Evolutionary conservation across 2,329 filamentous ascomycete genomes (phyloP).

Genomic region (Cryphonectria japonica): DNA sequence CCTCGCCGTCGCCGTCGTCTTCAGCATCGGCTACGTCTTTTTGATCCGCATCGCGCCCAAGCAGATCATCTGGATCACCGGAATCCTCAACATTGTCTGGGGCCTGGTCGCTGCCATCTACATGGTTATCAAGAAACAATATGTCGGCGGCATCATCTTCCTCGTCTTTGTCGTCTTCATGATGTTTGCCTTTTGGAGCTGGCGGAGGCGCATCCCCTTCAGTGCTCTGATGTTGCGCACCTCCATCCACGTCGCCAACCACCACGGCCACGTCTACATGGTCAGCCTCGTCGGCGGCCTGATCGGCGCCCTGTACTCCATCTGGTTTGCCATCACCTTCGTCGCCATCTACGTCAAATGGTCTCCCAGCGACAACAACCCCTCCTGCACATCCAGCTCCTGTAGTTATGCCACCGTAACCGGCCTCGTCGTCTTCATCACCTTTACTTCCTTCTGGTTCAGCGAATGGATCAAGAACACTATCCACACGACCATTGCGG

Average conservation of each 20-base stretch:
- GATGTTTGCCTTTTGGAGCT: constrained; percentile 81
- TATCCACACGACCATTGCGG: constrained; percentile 84
- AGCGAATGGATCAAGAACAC: constrained; percentile 93
- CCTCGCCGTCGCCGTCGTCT: constrained; percentile 70
- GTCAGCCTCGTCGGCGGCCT: constrained; percentile 85
- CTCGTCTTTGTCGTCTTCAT: constrained; percentile 80
- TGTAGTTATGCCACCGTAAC: constrained; percentile 81
- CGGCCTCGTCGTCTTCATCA: constrained; percentile 82
- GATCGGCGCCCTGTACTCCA: constrained; percentile 73
- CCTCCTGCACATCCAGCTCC: constrained; percentile 54
- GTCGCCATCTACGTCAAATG: constrained; percentile 87
- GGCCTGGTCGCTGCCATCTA: constrained; percentile 86
- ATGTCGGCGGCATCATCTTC: constrained; percentile 85
- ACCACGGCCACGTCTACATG: constrained; percentile 82
- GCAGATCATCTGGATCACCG: constrained; percentile 90
- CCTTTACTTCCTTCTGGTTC: constrained; percentile 93
- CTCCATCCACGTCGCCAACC: constrained; percentile 81
- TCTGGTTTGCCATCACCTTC: constrained; percentile 85
- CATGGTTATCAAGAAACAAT: constrained; percentile 78
- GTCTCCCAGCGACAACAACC: constrained; percentile 62
- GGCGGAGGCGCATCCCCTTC: constrained; percentile 90
- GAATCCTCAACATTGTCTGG: constrained; percentile 83
- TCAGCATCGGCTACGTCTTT: constrained; percentile 79
- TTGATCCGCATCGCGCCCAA: constrained; percentile 79
- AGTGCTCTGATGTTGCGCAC: constrained; percentile 88